phyloP scores from a whole-genome alignment of 148 eudicot species.

The Silene uniflora region DNA sequence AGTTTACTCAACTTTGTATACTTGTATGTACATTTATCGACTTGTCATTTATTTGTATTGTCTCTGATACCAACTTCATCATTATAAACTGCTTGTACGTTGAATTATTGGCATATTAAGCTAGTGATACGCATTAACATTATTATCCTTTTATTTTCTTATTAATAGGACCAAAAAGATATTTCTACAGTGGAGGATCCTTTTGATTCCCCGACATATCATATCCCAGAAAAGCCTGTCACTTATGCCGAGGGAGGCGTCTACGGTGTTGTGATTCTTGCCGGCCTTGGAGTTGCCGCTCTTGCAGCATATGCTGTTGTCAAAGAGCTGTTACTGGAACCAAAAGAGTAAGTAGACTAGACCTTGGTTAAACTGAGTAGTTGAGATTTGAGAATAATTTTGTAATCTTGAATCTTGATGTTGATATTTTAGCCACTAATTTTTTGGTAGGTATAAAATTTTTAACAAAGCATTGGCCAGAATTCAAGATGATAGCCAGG shows the following conservation, averaged over 20 bases:
- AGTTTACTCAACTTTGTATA: not conserved
- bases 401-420: not conserved
- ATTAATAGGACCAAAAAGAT: constrained; percentile 53
- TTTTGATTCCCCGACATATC: constrained; percentile 91
- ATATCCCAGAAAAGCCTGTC: constrained; percentile 95
- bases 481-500: constrained; percentile 85
- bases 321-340: constrained; percentile 83
- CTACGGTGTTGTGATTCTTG: constrained; percentile 70
- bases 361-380: constrained; percentile 2
- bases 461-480: constrained; percentile 76
- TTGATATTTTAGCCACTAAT: not conserved
- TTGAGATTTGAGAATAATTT: not conserved
- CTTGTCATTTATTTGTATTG: not conserved
- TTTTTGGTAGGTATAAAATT: constrained; percentile 66
- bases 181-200: constrained; percentile 81
- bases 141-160: constrained; percentile 10
- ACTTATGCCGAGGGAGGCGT: constrained; percentile 88
- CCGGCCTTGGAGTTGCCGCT: constrained; percentile 84
- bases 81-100: constrained; percentile 14
- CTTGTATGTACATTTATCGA: not conserved
- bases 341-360: constrained; percentile 63
- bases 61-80: not conserved
- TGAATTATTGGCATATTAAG: not conserved
- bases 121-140: not conserved
- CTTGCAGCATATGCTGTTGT: constrained; percentile 80